Evolutionary conservation across 495 filamentous ascomycete genomes (phyloP).

Genomic region (Neurospora intermedia): DNA sequence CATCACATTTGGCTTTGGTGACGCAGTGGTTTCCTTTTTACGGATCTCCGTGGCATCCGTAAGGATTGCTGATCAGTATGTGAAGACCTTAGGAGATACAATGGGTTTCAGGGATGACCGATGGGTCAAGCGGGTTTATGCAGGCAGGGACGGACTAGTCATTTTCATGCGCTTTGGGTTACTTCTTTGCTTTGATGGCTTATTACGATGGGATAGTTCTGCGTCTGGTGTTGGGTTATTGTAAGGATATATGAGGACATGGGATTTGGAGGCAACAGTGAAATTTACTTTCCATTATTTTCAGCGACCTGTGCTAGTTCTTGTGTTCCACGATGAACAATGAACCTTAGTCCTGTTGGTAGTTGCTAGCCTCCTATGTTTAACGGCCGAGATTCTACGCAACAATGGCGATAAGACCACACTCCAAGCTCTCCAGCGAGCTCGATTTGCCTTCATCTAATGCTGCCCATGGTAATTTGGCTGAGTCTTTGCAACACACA

Average conservation of each 20-base stretch:
- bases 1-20: not conserved
- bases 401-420: not conserved
- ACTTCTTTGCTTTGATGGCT: not conserved
- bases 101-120: not conserved
- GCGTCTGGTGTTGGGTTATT: not conserved
- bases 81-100: not conserved
- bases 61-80: not conserved
- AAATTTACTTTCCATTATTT: not conserved
- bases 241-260: not conserved
- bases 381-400: not conserved
- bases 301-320: not conserved
- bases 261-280: not conserved
- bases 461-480: not conserved
- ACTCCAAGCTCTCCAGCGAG: not conserved
- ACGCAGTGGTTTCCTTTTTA: not conserved
- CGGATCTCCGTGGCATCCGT: not conserved
- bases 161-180: not conserved
- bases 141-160: not conserved
- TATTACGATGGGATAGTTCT: not conserved
- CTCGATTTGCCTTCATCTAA: not conserved
- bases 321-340: not conserved
- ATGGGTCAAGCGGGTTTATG: not conserved
- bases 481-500: not conserved
- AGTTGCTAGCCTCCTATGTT: not conserved
- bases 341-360: not conserved